Evolutionary conservation across 176 grass and related monocot genomes (phyloP), one percentile per base, ranked within the genome.

Genomic region (Oryza meridionalis): DNA sequence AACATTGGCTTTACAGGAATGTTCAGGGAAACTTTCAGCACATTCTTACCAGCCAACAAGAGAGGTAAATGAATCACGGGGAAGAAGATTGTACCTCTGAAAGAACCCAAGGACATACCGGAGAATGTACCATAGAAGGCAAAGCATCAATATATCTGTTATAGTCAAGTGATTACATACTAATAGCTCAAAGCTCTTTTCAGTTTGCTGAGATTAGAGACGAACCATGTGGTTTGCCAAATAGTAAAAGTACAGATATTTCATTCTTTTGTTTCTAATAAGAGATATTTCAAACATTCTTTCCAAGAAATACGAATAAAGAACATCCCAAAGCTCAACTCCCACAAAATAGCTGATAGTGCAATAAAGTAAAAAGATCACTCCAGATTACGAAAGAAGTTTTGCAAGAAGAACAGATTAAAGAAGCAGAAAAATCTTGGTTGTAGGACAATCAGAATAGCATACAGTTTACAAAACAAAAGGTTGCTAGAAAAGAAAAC

Each of bases 101-200:
- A 86, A 94, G 77, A 91, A 94, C 32, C 64, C 86, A 62, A 63
- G 19, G 33, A 88, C 76, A 80, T 88, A 86, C 45, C 80, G 83
- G 25, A 85, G 77, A 44, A 94, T 86, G 83, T 88, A 94, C 92
- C 86, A 94, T 31, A 90, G 66, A 43, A 94, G 80, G 72, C 83
- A 75, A 73, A 94, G 59, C 67, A 88, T 84, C 83, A 94, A 61
- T 43, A 76, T 88, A 85, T 94, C 88, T 90, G 72, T 37, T 42
- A 73, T 35, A 77, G 75, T 94, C 72, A 94, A 78, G 88, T 45
- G 45, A 66, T 70, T 67, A 80, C 85, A 71, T 87, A 35, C 44
- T 75, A 73, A 5, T 21, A 79, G 79, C 38, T 31, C 26, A 62
- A 24, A 62, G 9, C 17, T 24, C 58, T 62, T 53, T 19, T 66